A percentile compares a stretch with the other conserved stretches of the same genome.
Evolutionary conservation across 345 rosid species (phyloP).

Genomic region (Capsella bursapastoris): DNA sequence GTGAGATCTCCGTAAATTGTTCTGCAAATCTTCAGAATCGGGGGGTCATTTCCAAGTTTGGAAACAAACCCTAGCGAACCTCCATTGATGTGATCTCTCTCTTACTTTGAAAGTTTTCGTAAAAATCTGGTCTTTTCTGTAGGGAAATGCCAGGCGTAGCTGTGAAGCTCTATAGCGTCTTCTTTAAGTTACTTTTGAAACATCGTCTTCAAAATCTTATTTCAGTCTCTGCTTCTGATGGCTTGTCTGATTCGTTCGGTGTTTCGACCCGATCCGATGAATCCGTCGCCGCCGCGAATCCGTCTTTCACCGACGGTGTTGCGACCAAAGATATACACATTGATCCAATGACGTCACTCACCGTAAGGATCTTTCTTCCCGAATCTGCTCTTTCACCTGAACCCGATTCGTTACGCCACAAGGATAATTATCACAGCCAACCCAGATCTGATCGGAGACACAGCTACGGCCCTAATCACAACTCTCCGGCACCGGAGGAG

Average conservation of each 20-base stretch:
- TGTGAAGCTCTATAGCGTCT: constrained; percentile 62
- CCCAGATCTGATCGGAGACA: constrained; percentile 44
- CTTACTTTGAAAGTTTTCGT: not conserved
- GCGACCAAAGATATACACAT: constrained; percentile 79
- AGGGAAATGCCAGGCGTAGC: constrained; percentile 64
- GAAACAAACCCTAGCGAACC: constrained; percentile 16
- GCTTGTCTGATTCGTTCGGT: constrained; percentile 51
- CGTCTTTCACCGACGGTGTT: constrained; percentile 65
- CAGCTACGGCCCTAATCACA: constrained; percentile 21
- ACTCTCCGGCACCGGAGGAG: constrained; percentile 18
- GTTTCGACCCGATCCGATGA: constrained; percentile 63
- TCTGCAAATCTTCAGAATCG: not conserved
- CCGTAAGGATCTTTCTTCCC: constrained; percentile 74
- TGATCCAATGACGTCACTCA: constrained; percentile 66
- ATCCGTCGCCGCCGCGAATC: constrained; percentile 54
- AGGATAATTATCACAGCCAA: constrained; percentile 15
- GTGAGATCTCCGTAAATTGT: not conserved
- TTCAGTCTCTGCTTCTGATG: constrained; percentile 41
- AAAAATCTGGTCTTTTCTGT: not conserved
- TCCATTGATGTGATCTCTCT: constrained; percentile 36
- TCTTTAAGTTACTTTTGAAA: constrained; percentile 65
- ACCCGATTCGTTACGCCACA: constrained; percentile 25
- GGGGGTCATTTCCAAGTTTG: constrained; percentile 4
- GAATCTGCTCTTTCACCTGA: constrained; percentile 50
- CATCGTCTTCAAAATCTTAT: constrained; percentile 54